Evolutionary conservation across 352 stramenopile species (phyloP), one percentile per base, ranked within the genome.

Genomic region (Phytophthora pistaciae): DNA sequence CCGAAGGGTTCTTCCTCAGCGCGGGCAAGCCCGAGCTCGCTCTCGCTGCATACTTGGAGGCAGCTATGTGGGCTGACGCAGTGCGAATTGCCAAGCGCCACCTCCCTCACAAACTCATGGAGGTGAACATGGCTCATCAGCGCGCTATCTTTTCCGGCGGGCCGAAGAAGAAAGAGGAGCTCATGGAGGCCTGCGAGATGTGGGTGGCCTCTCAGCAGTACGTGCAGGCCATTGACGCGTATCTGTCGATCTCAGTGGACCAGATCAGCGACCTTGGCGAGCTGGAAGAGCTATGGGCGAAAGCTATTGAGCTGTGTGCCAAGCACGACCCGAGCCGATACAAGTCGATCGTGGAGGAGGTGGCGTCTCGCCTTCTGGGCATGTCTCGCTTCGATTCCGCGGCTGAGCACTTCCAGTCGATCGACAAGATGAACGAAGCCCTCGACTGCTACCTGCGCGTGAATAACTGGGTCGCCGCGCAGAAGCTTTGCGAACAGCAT

Each of bases 401-500:
- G 1, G 95, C 91, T n/a, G 78, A 91, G 44, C 87, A 98, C 38
- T 96, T 98, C 72, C 79, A 92, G 69, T 89, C 86, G 8, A 94
- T 96, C 52, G 87, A 97, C 76, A 94, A 97, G 79, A 91, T 97
- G 78, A 95, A 97, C 65, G 93, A 98, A 70, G 95, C 96, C 4
- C 80, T 98, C 8, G 87, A 96, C 50, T 93, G 91, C 65, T 97
- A 93, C 55, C 70, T 95, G 40, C 84, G 86, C 11, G 81, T 86
- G 16, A 91, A 92, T 69, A 92, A 95, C 73, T 96, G 87, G 86
- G 60, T 64, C 16, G 86, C 79, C 21, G 85, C 87, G 0, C 88
- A 96, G 65, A 91, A 87, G 40, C 74, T 94, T 11, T 96, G 88
- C 52, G 87, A 96, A 50, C 85, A 93, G 60, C 84, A 94, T 60